Conservation (phyloP, 352 stramenopile genomes). For the Phytophthora syringae region DNA sequence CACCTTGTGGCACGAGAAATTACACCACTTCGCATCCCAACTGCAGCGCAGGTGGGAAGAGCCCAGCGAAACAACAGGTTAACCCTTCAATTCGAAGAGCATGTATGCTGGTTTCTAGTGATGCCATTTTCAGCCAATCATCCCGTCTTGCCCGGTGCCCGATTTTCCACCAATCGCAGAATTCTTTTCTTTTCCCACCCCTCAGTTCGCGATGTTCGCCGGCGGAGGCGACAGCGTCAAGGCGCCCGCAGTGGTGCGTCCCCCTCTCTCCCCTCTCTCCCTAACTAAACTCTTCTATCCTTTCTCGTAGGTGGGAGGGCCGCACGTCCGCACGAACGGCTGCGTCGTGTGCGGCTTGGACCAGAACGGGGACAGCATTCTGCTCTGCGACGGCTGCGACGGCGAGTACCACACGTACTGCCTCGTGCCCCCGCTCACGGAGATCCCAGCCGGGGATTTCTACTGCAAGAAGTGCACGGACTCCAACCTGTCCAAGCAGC, state of each 20-base stretch:
- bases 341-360: constrained; percentile 76
- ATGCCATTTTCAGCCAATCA: too few relatives aligned
- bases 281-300: constrained; percentile 3
- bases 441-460: constrained; percentile 83
- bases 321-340: constrained; percentile 49
- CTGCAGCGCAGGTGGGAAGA: too few relatives aligned
- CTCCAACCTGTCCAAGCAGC: constrained; percentile 45
- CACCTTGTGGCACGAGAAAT: constrained; percentile 55
- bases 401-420: constrained; percentile 90
- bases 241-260: constrained; percentile 17
- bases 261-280: neutral
- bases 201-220: too few relatives aligned
- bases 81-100: too few relatives aligned
- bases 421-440: constrained; percentile 69
- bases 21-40: constrained; percentile 45
- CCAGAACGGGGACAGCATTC: constrained; percentile 81
- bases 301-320: constrained; percentile 18
- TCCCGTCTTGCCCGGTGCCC: too few relatives aligned
- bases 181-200: too few relatives aligned
- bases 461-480: constrained; percentile 81
- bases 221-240: constrained; percentile 22
- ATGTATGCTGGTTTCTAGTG: too few relatives aligned
- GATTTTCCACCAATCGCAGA: too few relatives aligned
- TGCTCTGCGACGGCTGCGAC: constrained; percentile 86
- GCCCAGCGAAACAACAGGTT: too few relatives aligned